Evolutionary conservation across 352 stramenopile species (phyloP).

Genomic region (Globisporangium takayamanum): DNA sequence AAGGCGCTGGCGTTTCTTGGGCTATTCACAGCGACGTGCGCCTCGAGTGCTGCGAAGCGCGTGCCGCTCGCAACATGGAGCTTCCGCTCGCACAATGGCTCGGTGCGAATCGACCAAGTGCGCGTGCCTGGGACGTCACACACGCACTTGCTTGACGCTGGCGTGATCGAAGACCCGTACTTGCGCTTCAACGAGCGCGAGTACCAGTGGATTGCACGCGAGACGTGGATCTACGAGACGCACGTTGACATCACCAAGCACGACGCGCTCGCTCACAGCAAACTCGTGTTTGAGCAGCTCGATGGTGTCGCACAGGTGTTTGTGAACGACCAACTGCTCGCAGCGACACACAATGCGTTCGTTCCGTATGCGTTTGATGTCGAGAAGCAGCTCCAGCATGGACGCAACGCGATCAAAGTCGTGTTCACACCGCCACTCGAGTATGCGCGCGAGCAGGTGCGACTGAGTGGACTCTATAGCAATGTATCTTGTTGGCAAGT

Average conservation of each 20-base stretch:
- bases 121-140: slow-evolving; percentile 67
- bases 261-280: slow-evolving; percentile 2
- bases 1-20: not conserved
- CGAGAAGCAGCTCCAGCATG: slow-evolving; percentile 10
- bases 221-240: slow-evolving; percentile 76
- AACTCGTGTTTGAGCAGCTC: slow-evolving; percentile 58
- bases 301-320: slow-evolving; percentile 59
- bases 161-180: slow-evolving; percentile 62
- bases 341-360: slow-evolving; percentile 57
- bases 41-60: slow-evolving; percentile 4
- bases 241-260: slow-evolving; percentile 21
- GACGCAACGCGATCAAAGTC: slow-evolving; percentile 47
- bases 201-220: slow-evolving; percentile 55
- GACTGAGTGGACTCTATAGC: not conserved
- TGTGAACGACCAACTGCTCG: slow-evolving; percentile 56
- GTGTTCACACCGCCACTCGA: slow-evolving; percentile 47
- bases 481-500: no score
- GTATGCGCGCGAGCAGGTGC: slow-evolving; percentile 41
- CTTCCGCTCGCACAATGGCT: slow-evolving; percentile 52
- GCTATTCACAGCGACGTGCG: slow-evolving; percentile 1
- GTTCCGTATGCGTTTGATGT: slow-evolving; percentile 47
- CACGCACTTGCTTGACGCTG: slow-evolving; percentile 53
- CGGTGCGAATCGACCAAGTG: slow-evolving; percentile 37
- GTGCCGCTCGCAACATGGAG: slow-evolving; percentile 40
- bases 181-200: slow-evolving; percentile 64